phyloP scores from a whole-genome alignment of 2,329 filamentous ascomycete genomes.

The Hymenoscyphus linearis region DNA sequence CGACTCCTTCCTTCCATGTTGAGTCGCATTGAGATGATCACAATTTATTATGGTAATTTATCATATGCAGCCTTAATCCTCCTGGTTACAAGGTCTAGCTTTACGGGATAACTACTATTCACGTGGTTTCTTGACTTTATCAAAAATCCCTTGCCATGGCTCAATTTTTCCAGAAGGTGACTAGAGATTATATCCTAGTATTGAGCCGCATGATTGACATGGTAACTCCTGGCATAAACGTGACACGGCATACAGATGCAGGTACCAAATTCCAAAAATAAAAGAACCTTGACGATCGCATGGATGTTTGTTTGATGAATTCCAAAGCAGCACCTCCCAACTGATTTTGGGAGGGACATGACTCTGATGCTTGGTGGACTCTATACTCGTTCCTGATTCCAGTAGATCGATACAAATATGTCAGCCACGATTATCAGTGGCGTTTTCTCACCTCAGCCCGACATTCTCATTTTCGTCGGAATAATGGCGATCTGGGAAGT shows the following conservation, averaged over 20 bases:
- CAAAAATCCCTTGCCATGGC: neutral
- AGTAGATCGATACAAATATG: neutral
- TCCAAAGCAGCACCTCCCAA: neutral
- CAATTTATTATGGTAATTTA: neutral
- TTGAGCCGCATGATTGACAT: neutral
- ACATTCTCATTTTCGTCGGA: neutral
- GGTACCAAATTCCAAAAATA: neutral
- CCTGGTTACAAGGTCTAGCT: neutral
- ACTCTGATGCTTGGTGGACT: neutral
- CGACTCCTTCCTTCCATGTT: neutral
- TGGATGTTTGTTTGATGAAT: neutral
- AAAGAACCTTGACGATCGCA: neutral
- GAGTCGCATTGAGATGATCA: neutral
- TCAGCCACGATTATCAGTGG: neutral
- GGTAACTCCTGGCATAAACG: neutral
- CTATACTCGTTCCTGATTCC: neutral
- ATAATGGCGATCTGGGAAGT: neutral
- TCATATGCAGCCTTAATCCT: neutral
- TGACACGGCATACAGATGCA: neutral
- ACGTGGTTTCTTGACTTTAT: neutral
- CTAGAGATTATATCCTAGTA: neutral
- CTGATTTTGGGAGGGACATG: neutral
- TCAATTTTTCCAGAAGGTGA: neutral
- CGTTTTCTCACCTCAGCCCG: neutral
- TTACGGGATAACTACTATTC: neutral